These are phyloP conservation scores for Calocera viscosa DNA, from an alignment of 768 basidiomycete genomes.

Conservation along the genomic window DNA sequence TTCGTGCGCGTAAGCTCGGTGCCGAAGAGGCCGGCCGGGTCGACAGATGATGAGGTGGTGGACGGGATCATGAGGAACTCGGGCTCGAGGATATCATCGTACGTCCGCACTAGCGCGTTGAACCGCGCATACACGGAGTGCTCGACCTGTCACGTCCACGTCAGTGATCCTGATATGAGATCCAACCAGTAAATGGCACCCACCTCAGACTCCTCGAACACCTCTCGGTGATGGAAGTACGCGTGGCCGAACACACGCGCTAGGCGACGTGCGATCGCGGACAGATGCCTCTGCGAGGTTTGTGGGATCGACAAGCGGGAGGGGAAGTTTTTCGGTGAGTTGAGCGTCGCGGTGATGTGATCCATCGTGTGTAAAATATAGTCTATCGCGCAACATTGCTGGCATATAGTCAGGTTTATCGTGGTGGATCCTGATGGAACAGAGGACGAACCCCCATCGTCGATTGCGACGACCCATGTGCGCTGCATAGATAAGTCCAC, in stretches of 20 bases:
- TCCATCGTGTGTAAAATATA: constrained; percentile 90
- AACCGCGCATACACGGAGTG: constrained; percentile 7
- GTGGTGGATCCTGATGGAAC: too few species aligned
- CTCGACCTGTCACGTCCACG: background rate
- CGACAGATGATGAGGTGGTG: background rate
- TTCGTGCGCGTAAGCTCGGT: background rate
- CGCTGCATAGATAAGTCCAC: constrained; percentile 93
- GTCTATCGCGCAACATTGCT: constrained; percentile 97
- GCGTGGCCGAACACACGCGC: constrained; percentile 95
- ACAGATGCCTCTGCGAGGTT: constrained; percentile 75
- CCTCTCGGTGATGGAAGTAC: constrained; percentile 87
- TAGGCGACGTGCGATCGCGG: constrained; percentile 77
- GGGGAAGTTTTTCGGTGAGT: constrained; percentile 82
- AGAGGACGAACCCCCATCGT: constrained; percentile 51
- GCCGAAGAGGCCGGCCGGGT: background rate
- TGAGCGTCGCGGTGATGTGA: constrained; percentile 81
- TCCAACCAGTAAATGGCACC: constrained; percentile 8
- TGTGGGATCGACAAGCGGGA: constrained; percentile 82
- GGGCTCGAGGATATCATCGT: constrained; percentile 2
- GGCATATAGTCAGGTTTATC: background rate
- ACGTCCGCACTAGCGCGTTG: background rate
- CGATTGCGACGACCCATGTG: constrained; percentile 67
- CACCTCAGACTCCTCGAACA: constrained; percentile 71
- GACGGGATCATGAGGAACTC: background rate
- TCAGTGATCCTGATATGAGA: background rate